Percentiles rank a stretch among this genome's conserved stretches.
Evolutionary conservation across 2,329 filamentous ascomycete genomes (phyloP).

Genomic region (Fusarium subglutinans): DNA sequence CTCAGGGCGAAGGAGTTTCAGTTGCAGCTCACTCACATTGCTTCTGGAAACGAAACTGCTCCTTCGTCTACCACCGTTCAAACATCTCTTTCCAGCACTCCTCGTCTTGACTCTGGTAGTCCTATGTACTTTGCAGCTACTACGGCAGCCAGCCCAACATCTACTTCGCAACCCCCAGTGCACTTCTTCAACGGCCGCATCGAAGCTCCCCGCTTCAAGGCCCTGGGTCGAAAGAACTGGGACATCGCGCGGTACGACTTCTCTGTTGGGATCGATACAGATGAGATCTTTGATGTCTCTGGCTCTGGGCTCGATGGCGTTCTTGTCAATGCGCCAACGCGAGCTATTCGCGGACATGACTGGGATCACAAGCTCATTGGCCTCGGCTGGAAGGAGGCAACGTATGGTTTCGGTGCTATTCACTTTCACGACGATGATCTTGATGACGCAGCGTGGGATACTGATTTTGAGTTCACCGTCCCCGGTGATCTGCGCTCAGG

Average conservation of each 20-base stretch:
- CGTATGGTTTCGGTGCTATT: background rate
- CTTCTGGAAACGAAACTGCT: background rate
- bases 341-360: background rate
- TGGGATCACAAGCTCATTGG: background rate
- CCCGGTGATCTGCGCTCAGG: background rate
- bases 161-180: background rate
- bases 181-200: background rate
- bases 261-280: background rate
- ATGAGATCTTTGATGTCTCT: background rate
- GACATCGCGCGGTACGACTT: background rate
- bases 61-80: background rate
- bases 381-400: background rate
- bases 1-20: rapidly evolving
- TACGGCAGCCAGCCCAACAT: background rate
- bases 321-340: background rate
- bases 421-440: background rate
- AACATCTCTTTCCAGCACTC: background rate
- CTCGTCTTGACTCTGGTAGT: background rate
- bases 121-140: background rate
- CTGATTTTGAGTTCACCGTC: background rate
- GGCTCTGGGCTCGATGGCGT: background rate
- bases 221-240: background rate
- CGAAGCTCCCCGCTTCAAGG: background rate
- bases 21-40: background rate
- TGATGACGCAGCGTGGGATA: background rate